Evolutionary conservation across 1,284 basidiomycete genomes (phyloP).

Genomic region (Sphaerobolus stellatus): DNA sequence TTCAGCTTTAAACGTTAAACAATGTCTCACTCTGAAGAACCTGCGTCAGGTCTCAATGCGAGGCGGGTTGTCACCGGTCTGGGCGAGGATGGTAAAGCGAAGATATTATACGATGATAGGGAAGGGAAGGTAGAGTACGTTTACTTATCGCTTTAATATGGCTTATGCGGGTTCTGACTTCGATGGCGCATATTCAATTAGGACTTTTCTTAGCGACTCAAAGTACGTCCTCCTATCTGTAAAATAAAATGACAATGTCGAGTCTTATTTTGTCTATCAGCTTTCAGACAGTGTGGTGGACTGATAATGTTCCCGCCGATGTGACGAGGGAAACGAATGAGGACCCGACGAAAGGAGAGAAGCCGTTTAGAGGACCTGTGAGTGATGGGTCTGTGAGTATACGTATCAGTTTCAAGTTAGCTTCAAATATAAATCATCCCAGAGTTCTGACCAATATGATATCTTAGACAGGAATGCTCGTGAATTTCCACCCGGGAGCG

Average conservation of each 20-base stretch:
- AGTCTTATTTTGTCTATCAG: neutral
- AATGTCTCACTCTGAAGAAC: too few species aligned
- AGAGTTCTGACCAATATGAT: neutral
- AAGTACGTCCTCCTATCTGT: neutral
- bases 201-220: neutral
- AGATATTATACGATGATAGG: neutral
- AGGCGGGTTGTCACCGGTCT: neutral
- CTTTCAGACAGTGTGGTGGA: constrained; percentile 2
- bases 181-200: neutral
- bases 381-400: too few species aligned
- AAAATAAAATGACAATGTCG: neutral
- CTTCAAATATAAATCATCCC: neutral
- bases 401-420: too few species aligned
- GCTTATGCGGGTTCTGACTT: neutral
- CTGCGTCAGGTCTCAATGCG: too few species aligned
- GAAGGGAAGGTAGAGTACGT: neutral
- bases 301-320: constrained; percentile 5
- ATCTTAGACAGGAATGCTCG: neutral
- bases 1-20: too few species aligned
- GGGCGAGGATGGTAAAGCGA: neutral
- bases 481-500: neutral
- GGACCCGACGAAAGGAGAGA: too few species aligned
- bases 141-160: neutral
- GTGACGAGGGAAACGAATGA: neutral
- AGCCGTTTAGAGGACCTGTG: too few species aligned